phyloP scores from a whole-genome alignment of 2,329 filamentous ascomycete genomes.

The Sclerotinia glacialis region DNA sequence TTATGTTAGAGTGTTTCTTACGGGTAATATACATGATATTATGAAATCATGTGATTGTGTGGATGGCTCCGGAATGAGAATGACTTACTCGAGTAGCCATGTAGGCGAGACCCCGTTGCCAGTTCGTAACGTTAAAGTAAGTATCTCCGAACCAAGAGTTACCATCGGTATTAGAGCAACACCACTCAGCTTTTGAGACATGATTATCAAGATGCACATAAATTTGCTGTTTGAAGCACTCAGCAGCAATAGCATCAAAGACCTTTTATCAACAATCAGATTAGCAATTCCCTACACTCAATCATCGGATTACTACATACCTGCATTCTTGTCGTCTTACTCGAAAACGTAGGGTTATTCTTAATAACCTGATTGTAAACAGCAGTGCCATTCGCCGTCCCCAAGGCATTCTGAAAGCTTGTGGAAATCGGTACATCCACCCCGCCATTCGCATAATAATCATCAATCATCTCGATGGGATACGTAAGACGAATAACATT shows the following conservation, averaged over 20 bases:
- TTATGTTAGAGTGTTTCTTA: neutral
- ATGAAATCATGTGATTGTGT: neutral
- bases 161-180: conserved; percentile 53
- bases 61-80: neutral
- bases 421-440: conserved; percentile 48
- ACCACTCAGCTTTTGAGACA: conserved; percentile 58
- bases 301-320: conserved; percentile 18
- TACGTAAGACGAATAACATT: conserved; percentile 63
- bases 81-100: conserved; percentile 56
- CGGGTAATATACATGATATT: neutral
- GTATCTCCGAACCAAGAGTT: conserved; percentile 62
- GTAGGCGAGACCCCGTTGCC: conserved; percentile 57
- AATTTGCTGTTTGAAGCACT: conserved; percentile 53
- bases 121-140: conserved; percentile 57
- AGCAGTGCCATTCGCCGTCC: conserved; percentile 51
- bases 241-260: conserved; percentile 61
- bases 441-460: conserved; percentile 48
- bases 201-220: conserved; percentile 62
- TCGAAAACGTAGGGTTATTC: conserved; percentile 56
- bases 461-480: conserved; percentile 62
- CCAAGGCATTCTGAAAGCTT: conserved; percentile 48
- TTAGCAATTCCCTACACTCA: neutral
- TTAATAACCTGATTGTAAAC: conserved; percentile 52
- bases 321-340: conserved; percentile 53
- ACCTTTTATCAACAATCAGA: conserved; percentile 39